Evolutionary conservation across 768 basidiomycete genomes (phyloP).

Genomic region (Termitomyces sp.): DNA sequence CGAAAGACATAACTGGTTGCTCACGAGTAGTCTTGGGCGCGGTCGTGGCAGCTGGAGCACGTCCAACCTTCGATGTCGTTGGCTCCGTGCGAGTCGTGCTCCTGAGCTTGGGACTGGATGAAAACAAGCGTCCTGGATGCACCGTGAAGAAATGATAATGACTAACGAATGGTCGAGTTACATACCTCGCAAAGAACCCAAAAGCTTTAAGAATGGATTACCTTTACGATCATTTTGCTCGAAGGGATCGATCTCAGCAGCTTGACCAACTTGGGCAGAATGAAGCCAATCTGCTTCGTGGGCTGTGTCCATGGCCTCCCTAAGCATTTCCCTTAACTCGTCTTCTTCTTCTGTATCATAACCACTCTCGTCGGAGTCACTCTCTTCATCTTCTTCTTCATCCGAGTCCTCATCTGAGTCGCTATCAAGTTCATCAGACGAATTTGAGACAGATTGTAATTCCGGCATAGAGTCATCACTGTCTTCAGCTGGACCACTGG

Average conservation of each 20-base stretch:
- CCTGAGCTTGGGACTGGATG: conserved; percentile 41
- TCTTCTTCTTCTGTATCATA: conserved; percentile 75
- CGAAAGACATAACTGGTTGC: background rate
- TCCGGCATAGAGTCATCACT: conserved; percentile 62
- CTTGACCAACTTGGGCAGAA: conserved; percentile 31
- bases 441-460: conserved; percentile 65
- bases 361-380: conserved; percentile 38
- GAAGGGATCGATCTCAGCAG: conserved; percentile 41
- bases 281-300: conserved; percentile 62
- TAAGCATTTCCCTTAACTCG: conserved; percentile 54
- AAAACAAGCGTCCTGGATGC: conserved; percentile 62
- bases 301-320: conserved; percentile 74
- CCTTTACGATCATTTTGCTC: conserved; percentile 50
- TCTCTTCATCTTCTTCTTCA: conserved; percentile 35
- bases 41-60: background rate
- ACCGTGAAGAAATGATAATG: background rate
- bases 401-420: conserved; percentile 35
- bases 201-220: conserved; percentile 77
- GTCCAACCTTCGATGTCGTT: conserved; percentile 14
- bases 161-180: background rate
- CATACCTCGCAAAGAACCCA: conserved; percentile 72
- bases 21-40: conserved; percentile 4
- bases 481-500: conserved; percentile 43
- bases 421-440: conserved; percentile 41
- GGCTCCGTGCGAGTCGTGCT: conserved; percentile 28